Percentiles rank a stretch among this genome's conserved stretches.
phyloP scores from a whole-genome alignment of 768 basidiomycete genomes.

The Psilocybe azurescens region DNA sequence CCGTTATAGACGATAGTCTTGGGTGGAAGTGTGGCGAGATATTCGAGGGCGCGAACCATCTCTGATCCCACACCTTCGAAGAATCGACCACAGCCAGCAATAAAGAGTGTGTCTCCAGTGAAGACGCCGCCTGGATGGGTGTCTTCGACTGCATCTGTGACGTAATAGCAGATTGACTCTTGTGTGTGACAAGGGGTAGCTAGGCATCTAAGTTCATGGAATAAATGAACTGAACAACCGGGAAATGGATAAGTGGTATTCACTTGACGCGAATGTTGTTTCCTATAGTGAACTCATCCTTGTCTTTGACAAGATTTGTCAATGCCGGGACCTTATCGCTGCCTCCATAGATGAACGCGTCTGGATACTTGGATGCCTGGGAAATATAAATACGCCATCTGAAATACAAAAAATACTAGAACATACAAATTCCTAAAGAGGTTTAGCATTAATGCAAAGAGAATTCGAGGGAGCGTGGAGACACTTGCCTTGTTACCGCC shows the following conservation, averaged over 20 bases:
- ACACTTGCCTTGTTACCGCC: constrained; percentile 78
- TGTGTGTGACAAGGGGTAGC: constrained; percentile 95
- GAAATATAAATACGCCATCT: constrained; percentile 7
- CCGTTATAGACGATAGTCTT: constrained; percentile 86
- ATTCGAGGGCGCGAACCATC: constrained; percentile 79
- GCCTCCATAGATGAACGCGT: constrained; percentile 79
- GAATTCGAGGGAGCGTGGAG: background rate
- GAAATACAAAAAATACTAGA: background rate
- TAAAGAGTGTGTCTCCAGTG: constrained; percentile 94
- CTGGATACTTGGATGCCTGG: constrained; percentile 49
- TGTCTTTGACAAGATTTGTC: constrained; percentile 79
- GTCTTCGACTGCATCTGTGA: constrained; percentile 54
- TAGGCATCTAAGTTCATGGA: constrained; percentile 58
- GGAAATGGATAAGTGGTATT: constrained; percentile 11
- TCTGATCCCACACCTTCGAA: constrained; percentile 84
- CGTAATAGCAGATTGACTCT: constrained; percentile 93
- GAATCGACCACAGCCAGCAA: constrained; percentile 90
- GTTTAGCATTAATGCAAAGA: constrained; percentile 2
- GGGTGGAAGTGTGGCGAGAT: constrained; percentile 77
- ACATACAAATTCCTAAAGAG: constrained; percentile 58
- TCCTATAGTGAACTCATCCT: constrained; percentile 79
- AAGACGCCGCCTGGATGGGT: constrained; percentile 79
- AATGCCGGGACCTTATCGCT: constrained; percentile 70
- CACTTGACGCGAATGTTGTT: constrained; percentile 66
- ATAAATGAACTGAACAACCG: constrained; percentile 9